Conservation (phyloP, 148 eudicot genomes). For the Nyssa sinensis region DNA sequence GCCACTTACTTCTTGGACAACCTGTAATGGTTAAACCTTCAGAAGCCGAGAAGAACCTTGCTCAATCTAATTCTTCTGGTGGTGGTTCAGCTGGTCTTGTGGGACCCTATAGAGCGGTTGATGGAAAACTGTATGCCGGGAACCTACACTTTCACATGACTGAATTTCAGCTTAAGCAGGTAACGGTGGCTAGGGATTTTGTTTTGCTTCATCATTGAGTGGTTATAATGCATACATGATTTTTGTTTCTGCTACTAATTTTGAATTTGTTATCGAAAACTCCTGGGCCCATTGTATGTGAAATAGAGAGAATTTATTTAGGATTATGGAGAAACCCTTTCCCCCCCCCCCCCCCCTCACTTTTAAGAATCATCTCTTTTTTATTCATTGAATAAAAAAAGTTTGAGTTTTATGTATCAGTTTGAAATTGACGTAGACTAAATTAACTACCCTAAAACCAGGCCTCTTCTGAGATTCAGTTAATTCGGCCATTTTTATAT, state of each 20-base stretch:
- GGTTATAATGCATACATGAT: background rate
- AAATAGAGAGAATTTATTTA: background rate
- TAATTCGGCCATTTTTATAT: too few species aligned
- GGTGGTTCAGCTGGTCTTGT: conserved; percentile 56
- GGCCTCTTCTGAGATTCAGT: too few species aligned
- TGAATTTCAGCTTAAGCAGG: conserved; percentile 84
- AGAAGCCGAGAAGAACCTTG: conserved; percentile 99
- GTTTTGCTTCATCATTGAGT: background rate
- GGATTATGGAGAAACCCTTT: too few species aligned
- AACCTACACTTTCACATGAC: conserved; percentile 97
- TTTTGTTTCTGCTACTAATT: background rate
- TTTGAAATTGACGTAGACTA: too few species aligned
- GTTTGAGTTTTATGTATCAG: too few species aligned
- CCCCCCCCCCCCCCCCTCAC: too few species aligned
- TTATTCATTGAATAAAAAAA: too few species aligned
- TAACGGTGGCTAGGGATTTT: conserved; percentile 21
- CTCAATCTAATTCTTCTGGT: conserved; percentile 70
- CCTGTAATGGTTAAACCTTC: conserved; percentile 99
- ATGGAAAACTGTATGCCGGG: conserved; percentile 93
- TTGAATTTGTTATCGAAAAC: background rate
- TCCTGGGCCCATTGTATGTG: background rate
- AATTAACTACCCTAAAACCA: too few species aligned
- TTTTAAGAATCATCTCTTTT: too few species aligned
- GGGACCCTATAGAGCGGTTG: conserved; percentile 90
- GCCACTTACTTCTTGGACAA: conserved; percentile 86